Percentiles rank a stretch among this genome's conserved stretches.
These are phyloP conservation scores for Clavispora vitiphila DNA, from an alignment of 805 yeast species.

Conservation along the genomic window DNA sequence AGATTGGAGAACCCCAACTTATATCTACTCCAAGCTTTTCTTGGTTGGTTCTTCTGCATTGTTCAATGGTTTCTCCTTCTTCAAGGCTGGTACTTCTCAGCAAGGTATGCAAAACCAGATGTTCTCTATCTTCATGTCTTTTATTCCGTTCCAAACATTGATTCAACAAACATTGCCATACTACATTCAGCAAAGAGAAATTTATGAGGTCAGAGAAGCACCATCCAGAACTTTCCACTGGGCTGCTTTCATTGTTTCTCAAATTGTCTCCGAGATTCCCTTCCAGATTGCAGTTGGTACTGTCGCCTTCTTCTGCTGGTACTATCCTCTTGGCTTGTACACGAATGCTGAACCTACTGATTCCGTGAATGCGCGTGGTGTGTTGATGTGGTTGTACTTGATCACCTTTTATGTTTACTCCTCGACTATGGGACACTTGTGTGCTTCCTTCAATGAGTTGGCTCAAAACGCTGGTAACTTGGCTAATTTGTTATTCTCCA, in stretches of 20 bases:
- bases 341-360: slow-evolving; percentile 11
- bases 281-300: slow-evolving; percentile 50
- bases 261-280: slow-evolving; percentile 41
- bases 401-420: slow-evolving; percentile 15
- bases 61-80: slow-evolving; percentile 70
- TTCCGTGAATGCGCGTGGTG: slow-evolving; percentile 29
- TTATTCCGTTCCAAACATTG: slow-evolving; percentile 35
- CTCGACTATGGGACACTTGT: slow-evolving; percentile 21
- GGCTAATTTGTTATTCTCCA: slow-evolving; percentile 20
- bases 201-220: slow-evolving; percentile 44
- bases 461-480: slow-evolving; percentile 23
- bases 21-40: slow-evolving; percentile 57
- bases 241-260: slow-evolving; percentile 37
- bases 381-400: slow-evolving; percentile 30
- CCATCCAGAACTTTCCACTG: slow-evolving; percentile 42
- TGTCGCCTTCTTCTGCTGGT: slow-evolving; percentile 57
- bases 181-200: slow-evolving; percentile 40
- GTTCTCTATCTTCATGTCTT: slow-evolving; percentile 45
- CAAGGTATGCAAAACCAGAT: slow-evolving; percentile 66
- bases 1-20: slow-evolving; percentile 57
- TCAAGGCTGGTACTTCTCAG: slow-evolving; percentile 54
- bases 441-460: slow-evolving; percentile 18
- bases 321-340: slow-evolving; percentile 44
- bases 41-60: slow-evolving; percentile 51
- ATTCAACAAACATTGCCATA: slow-evolving; percentile 40